Evolutionary conservation across 371 early-diverging fungal genomes (phyloP).

Genomic region (Mortierella sp.): DNA sequence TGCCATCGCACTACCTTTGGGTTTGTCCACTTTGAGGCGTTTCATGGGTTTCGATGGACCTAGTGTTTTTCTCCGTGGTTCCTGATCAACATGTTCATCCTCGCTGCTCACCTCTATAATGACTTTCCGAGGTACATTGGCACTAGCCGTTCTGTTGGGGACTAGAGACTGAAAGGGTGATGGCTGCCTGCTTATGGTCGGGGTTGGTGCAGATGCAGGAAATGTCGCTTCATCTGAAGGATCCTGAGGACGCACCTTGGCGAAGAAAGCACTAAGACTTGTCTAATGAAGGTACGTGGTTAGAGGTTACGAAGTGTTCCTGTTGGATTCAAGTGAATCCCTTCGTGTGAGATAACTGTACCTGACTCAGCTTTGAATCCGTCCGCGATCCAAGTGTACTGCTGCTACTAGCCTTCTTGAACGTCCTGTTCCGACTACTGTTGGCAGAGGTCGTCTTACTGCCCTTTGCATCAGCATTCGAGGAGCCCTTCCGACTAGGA

Average conservation of each 20-base stretch:
- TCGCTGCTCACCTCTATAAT: slow-evolving; percentile 22
- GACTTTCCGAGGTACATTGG: slow-evolving; percentile 12
- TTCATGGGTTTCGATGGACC: background rate
- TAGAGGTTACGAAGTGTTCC: no score
- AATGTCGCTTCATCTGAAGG: background rate
- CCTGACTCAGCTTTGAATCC: slow-evolving; percentile 15
- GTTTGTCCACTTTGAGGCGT: slow-evolving; percentile 1
- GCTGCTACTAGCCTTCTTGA: background rate
- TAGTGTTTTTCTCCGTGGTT: background rate
- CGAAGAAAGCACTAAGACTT: slow-evolving; percentile 12
- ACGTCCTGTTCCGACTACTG: background rate
- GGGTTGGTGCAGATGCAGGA: background rate
- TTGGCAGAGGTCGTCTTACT: no score
- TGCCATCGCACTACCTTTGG: no score
- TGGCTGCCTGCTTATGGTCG: no score
- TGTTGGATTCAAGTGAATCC: no score
- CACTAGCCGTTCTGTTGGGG: background rate
- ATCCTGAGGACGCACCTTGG: slow-evolving; percentile 1
- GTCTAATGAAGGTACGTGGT: slow-evolving; percentile 7
- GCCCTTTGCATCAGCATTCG: no score
- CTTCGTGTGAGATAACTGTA: background rate
- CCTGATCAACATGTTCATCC: background rate
- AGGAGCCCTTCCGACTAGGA: no score
- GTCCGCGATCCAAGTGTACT: background rate
- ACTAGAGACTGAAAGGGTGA: background rate